Evolutionary conservation across 1,139 yeast species (phyloP).

Genomic region (Sugiyamaella japonica): DNA sequence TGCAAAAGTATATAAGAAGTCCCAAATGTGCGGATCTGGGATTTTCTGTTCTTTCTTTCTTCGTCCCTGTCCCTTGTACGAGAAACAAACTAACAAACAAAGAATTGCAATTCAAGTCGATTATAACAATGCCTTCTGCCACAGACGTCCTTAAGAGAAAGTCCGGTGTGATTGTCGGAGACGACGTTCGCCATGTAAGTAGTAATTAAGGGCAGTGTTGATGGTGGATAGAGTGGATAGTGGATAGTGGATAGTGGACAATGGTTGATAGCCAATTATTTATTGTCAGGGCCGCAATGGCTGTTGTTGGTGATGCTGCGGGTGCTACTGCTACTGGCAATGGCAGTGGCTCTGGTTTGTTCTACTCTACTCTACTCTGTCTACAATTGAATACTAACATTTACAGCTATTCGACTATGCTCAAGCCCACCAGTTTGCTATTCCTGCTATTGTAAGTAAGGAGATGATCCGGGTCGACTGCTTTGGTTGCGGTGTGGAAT

Average conservation of each 20-base stretch:
- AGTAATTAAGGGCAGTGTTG: neutral
- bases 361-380: no score
- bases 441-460: conserved; percentile 72
- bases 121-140: conserved; percentile 36
- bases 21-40: conserved; percentile 7
- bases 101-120: neutral
- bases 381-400: conserved; percentile 32
- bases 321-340: no score
- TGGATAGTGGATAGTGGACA: no score
- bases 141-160: conserved; percentile 79
- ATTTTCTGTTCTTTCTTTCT: neutral
- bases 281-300: no score
- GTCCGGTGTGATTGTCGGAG: conserved; percentile 98
- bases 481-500: no score
- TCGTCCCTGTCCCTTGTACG: neutral
- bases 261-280: no score
- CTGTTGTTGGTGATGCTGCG: neutral
- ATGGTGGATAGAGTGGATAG: no score
- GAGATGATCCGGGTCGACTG: neutral
- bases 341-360: no score
- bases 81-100: neutral
- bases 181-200: conserved; percentile 69
- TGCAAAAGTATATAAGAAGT: conserved; percentile 7
- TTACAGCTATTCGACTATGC: conserved; percentile 82
- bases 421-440: conserved; percentile 90